These are phyloP conservation scores for Citrus glauca DNA, from an alignment of 345 rosid genomes.

Conservation along the genomic window DNA sequence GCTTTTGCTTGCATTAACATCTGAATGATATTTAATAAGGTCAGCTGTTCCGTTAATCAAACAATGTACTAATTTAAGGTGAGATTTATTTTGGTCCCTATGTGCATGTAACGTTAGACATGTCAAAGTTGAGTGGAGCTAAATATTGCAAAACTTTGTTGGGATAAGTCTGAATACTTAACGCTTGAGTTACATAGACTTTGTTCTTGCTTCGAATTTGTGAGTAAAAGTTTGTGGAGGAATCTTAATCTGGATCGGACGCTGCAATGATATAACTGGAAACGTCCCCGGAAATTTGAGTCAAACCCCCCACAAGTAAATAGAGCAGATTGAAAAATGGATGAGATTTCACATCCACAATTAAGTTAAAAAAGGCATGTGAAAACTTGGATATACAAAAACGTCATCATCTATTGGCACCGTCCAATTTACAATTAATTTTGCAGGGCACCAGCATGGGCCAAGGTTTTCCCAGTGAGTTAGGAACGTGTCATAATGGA, in stretches of 20 bases:
- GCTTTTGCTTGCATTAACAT: constrained; percentile 1
- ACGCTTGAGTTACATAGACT: background rate
- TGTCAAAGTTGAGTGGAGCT: background rate
- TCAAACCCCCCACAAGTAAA: too few relatives aligned
- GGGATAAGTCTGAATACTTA: background rate
- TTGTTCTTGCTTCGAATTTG: background rate
- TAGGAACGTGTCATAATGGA: background rate
- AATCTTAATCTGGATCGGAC: background rate
- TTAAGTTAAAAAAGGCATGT: background rate
- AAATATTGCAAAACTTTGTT: background rate
- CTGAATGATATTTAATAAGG: background rate
- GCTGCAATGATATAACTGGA: background rate
- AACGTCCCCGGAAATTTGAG: background rate
- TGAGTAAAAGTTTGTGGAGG: background rate
- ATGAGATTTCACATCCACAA: background rate
- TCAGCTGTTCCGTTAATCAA: background rate
- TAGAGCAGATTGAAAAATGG: background rate
- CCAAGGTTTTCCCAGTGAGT: too few relatives aligned
- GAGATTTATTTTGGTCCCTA: background rate
- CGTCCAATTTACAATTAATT: background rate
- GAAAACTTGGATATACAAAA: background rate
- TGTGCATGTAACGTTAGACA: background rate
- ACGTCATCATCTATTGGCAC: background rate
- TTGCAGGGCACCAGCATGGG: background rate
- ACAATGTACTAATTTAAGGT: background rate